Conservation (phyloP, 768 basidiomycete genomes). For the Boletus edulis region DNA sequence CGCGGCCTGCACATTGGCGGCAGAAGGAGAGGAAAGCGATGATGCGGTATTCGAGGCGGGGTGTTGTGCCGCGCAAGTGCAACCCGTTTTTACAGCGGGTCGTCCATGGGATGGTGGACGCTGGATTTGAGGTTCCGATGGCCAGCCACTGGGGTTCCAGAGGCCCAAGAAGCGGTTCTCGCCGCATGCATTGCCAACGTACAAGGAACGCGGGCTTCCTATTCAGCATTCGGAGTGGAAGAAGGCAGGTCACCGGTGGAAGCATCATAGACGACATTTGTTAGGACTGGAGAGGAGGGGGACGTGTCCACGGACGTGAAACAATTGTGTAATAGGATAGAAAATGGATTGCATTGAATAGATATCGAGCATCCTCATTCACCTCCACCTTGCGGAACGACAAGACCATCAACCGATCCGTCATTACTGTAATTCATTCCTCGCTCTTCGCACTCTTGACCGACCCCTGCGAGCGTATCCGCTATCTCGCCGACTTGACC, state of each 20-base stretch:
- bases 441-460: conserved; percentile 43
- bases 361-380: not conserved
- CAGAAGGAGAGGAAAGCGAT: conserved; percentile 29
- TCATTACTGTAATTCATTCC: too few relatives aligned
- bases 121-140: conserved; percentile 40
- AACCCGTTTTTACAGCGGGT: conserved; percentile 38
- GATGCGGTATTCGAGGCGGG: conserved; percentile 27
- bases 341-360: conserved; percentile 6
- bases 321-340: conserved; percentile 23
- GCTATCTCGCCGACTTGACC: too few relatives aligned
- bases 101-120: conserved; percentile 36
- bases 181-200: conserved; percentile 23
- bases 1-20: conserved; percentile 27
- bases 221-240: conserved; percentile 28
- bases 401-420: conserved; percentile 31
- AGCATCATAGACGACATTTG: not conserved
- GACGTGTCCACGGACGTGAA: too few relatives aligned
- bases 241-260: conserved; percentile 19
- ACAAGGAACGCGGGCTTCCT: conserved; percentile 36
- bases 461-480: conserved; percentile 21
- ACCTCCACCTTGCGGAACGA: too few relatives aligned
- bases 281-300: too few relatives aligned
- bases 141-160: conserved; percentile 29
- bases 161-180: conserved; percentile 18
- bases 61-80: conserved; percentile 25